Conservation (phyloP, 371 early-diverging fungal genomes). For the Rhizomucor pusillus region DNA sequence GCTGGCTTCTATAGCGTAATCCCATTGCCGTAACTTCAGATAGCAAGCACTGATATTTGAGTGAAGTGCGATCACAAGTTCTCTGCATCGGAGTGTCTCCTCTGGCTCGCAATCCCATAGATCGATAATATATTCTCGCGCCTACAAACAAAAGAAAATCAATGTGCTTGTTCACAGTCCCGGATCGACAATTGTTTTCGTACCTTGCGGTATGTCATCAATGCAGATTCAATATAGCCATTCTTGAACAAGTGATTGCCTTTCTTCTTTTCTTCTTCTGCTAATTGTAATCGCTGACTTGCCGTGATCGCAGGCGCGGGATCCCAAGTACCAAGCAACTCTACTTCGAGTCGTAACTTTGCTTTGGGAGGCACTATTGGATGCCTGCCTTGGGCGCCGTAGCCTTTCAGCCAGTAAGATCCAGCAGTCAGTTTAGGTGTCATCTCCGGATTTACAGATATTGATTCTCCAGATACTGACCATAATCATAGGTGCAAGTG, state of each 20-base stretch:
- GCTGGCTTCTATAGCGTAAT: constrained; percentile 38
- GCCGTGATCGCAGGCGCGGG: constrained; percentile 25
- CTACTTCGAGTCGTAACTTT: constrained; percentile 53
- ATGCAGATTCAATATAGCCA: constrained; percentile 25
- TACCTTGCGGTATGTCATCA: constrained; percentile 35
- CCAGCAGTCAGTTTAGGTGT: too few species aligned
- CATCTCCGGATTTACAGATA: not conserved
- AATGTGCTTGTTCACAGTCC: not conserved
- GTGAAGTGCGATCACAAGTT: constrained; percentile 32
- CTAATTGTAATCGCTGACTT: constrained; percentile 24
- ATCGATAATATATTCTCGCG: constrained; percentile 33
- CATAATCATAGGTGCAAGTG: constrained; percentile 52
- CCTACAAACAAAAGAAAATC: constrained; percentile 7
- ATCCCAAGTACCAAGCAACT: constrained; percentile 50
- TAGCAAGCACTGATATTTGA: constrained; percentile 42
- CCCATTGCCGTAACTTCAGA: constrained; percentile 37
- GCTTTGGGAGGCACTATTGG: constrained; percentile 55
- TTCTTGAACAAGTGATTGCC: constrained; percentile 52
- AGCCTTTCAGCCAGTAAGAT: constrained; percentile 29
- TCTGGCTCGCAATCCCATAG: constrained; percentile 41
- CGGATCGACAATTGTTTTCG: not conserved
- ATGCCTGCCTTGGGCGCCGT: constrained; percentile 51
- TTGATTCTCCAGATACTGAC: constrained; percentile 23
- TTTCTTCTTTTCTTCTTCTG: constrained; percentile 51
- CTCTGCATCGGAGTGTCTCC: constrained; percentile 22